Evolutionary conservation across 129 eudicot genomes (phyloP).

Genomic region (Glebionis coronaria): DNA sequence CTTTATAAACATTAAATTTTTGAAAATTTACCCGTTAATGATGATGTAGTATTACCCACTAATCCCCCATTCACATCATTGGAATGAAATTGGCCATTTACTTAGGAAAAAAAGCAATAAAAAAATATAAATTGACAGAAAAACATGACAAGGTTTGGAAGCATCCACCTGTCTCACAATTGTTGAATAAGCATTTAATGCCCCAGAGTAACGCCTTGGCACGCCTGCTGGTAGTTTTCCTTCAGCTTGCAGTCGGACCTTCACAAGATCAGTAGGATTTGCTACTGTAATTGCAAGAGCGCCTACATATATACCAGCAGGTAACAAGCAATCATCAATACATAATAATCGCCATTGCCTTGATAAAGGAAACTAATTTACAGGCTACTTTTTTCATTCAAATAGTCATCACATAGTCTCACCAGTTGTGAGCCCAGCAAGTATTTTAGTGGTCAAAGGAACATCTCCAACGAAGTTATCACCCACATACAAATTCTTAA

Average conservation of each 20-base stretch:
- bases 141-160: constrained; percentile 13
- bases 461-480: constrained; percentile 78
- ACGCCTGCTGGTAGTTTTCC: constrained; percentile 75
- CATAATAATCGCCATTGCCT: constrained; percentile 8
- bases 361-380: not conserved
- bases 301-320: constrained; percentile 41
- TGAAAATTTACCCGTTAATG: not conserved
- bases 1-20: no score
- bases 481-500: constrained; percentile 71
- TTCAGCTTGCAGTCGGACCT: constrained; percentile 85
- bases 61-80: not conserved
- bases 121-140: not conserved
- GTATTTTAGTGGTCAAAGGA: constrained; percentile 73
- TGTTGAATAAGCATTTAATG: constrained; percentile 74
- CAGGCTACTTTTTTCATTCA: not conserved
- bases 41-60: not conserved
- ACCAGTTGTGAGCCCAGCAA: constrained; percentile 91
- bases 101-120: not conserved
- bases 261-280: constrained; percentile 85
- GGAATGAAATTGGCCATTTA: not conserved
- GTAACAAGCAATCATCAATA: constrained; percentile 6
- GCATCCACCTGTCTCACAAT: constrained; percentile 61
- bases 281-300: constrained; percentile 68
- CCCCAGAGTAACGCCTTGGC: constrained; percentile 85
- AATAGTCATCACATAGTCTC: constrained; percentile 18